A percentile compares a stretch with the other conserved stretches of the same genome.
These are phyloP conservation scores for Cryptosporidium viatorum DNA, from an alignment of 169 alveolate species.

Conservation along the genomic window DNA sequence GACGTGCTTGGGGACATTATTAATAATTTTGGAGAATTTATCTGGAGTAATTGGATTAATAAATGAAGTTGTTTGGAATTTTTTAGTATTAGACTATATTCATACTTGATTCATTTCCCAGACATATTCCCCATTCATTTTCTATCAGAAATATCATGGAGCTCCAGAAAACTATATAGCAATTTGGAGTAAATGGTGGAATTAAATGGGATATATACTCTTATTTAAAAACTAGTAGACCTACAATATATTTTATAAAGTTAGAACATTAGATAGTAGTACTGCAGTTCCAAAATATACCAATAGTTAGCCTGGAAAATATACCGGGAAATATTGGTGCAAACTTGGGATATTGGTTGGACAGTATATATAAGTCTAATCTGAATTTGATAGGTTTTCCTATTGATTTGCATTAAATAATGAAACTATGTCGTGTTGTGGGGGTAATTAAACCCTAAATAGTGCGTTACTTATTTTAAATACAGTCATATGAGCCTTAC, in stretches of 20 bases:
- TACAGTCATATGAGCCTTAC: slow-evolving; percentile 72
- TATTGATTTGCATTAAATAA: slow-evolving; percentile 1
- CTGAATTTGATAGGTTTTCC: background rate
- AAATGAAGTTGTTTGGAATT: background rate
- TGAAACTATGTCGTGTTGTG: slow-evolving; percentile 73
- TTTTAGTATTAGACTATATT: background rate
- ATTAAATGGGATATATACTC: background rate
- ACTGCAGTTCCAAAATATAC: background rate
- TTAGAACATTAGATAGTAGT: background rate
- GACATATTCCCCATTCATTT: background rate
- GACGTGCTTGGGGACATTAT: background rate
- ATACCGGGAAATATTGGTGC: slow-evolving; percentile 20
- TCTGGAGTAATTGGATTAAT: slow-evolving; percentile 5
- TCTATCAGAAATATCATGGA: background rate
- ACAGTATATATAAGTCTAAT: slow-evolving; percentile 6
- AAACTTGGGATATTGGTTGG: slow-evolving; percentile 7
- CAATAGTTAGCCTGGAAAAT: background rate
- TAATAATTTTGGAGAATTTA: background rate
- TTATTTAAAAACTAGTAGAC: background rate
- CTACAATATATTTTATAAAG: background rate
- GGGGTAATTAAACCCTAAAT: slow-evolving; percentile 37
- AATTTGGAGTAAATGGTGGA: background rate
- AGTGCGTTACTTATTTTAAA: slow-evolving; percentile 45
- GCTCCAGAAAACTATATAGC: slow-evolving; percentile 6
- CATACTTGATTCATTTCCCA: background rate